Base-by-base conservation (phyloP, 2,329 filamentous ascomycete genomes). In the Helminthosporium solani region DNA sequence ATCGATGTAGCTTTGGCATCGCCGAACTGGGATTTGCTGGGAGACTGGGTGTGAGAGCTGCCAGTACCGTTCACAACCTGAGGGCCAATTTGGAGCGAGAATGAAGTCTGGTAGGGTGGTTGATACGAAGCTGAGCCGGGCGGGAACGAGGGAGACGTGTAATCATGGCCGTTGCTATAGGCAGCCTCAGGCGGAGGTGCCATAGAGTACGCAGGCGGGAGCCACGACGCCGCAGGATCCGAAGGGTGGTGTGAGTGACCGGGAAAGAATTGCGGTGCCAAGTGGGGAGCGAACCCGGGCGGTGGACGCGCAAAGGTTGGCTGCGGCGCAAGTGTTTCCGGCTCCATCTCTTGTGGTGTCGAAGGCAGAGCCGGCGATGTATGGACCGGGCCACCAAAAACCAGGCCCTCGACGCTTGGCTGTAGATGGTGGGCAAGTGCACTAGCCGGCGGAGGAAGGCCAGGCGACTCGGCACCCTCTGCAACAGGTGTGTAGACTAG, bases 311-410 rank as follows among this genome's bases (percentile, higher is more conserved):
- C 49, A 33, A 57, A 41, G 15, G 47, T 37, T 23, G 61, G 63
- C 21, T 62, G 61, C 12, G 53, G 49, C 11, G 27, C 44, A 23
- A 47, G 54, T 12, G 41, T 21, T 11, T 59, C 51, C 14, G 49
- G 40, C n/a, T 58, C 58, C 19, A 57, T 33, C 27, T 63, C 58
- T n/a, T 60, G 58, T 21, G 63, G 67, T 4, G 68, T 70, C 5
- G 70, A 70, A 2, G 73, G 73, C 16, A 67, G 60, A 12, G 57
- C 61, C 6, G 66, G 61, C 16, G 71, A 72, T 19, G 70, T 68
- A 21, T 63, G 58, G 7, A 57, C 60, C 15, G 63, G 59, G 19
- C 67, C 67, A 33, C 69, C 68, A 52, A 74, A 75, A 18, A 72
- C 63, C 33, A 74, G 67, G 33, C 63, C 60, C 30, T 66, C 66